Conservation (phyloP, 2,329 filamentous ascomycete genomes). For the Ceratocystis albifundus region DNA sequence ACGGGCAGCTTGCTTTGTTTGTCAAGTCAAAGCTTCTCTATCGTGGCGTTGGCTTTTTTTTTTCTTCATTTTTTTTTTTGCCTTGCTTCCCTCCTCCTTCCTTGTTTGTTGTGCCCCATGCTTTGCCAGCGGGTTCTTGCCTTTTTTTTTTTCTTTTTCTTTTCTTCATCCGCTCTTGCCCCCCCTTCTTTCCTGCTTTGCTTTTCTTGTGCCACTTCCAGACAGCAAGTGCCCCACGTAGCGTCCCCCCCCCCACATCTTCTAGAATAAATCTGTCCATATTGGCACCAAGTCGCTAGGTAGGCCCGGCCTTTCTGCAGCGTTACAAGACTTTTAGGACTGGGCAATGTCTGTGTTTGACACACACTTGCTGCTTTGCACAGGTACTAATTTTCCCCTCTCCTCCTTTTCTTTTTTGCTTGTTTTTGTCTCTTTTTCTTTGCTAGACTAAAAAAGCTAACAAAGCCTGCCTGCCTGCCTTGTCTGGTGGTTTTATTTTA, state of each 20-base stretch:
- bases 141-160: background rate
- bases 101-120: background rate
- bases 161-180: background rate
- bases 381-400: background rate
- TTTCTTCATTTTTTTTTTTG: too few species aligned
- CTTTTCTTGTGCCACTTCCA: constrained; percentile 1
- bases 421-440: background rate
- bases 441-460: background rate
- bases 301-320: background rate
- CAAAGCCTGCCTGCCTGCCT: background rate
- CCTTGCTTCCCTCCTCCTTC: background rate
- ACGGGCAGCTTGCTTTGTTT: background rate
- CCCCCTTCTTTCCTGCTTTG: background rate
- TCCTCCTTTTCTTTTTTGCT: background rate
- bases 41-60: too few species aligned
- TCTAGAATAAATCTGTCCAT: constrained; percentile 2
- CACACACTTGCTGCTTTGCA: background rate
- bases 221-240: background rate
- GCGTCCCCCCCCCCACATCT: constrained; percentile 1
- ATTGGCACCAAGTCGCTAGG: background rate
- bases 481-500: background rate
- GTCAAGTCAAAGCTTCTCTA: background rate
- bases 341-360: background rate
- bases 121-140: background rate
- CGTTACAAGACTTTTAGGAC: background rate